Evolutionary conservation across 164 flowering plant genomes (phyloP).

Genomic region (Euptelea pleiosperma): DNA sequence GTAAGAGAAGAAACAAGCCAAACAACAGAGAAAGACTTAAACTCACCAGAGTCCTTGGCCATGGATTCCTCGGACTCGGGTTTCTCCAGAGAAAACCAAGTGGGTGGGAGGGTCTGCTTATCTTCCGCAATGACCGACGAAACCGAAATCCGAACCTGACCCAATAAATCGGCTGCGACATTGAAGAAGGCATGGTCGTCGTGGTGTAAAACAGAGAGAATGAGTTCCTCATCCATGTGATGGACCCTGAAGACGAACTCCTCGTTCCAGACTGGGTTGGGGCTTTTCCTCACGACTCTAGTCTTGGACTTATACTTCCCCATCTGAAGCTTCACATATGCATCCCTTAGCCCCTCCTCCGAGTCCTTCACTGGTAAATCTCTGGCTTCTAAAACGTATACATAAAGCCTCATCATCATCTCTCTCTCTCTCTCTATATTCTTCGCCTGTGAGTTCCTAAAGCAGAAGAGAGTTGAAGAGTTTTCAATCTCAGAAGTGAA

Average conservation of each 20-base stretch:
- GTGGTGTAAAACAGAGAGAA: slow-evolving; percentile 39
- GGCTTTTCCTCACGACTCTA: slow-evolving; percentile 32
- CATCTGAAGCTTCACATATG: slow-evolving; percentile 48
- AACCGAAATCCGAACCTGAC: slow-evolving; percentile 60
- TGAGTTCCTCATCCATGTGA: slow-evolving; percentile 50
- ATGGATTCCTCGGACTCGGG: slow-evolving; percentile 32
- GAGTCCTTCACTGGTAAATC: slow-evolving; percentile 39
- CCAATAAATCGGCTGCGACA: slow-evolving; percentile 41
- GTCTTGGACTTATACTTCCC: slow-evolving; percentile 60
- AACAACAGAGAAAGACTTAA: not conserved
- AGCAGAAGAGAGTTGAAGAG: not conserved
- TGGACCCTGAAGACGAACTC: slow-evolving; percentile 67
- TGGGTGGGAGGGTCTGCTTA: slow-evolving; percentile 53
- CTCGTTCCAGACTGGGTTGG: slow-evolving; percentile 68
- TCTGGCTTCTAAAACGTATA: slow-evolving; percentile 61
- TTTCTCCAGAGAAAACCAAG: slow-evolving; percentile 68
- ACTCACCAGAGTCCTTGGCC: slow-evolving; percentile 49
- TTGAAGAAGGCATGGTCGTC: slow-evolving; percentile 28
- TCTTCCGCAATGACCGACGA: slow-evolving; percentile 39
- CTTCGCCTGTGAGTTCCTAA: no score
- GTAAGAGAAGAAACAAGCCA: not conserved
- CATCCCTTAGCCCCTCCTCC: not conserved
- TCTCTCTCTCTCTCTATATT: not conserved
- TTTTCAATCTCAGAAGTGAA: no score
- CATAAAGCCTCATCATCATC: slow-evolving; percentile 54